Evolutionary conservation across 257 asterid species (phyloP), one percentile per base, ranked within the genome.

Genomic region (Leonotis leonurus): DNA sequence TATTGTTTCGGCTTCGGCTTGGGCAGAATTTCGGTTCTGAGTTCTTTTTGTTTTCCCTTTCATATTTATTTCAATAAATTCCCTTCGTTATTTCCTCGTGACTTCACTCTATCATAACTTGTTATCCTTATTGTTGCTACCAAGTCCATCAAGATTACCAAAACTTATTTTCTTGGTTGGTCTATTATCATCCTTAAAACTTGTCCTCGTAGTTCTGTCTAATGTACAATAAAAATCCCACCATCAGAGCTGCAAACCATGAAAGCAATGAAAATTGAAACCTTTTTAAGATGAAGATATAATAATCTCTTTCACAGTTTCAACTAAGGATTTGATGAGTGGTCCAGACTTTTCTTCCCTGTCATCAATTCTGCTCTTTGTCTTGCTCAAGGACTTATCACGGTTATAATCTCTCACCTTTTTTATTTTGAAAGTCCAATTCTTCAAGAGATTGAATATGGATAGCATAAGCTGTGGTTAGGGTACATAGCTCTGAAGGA

Each of bases 391-490:
- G 53, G 78, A 58, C 75, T 17, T 73, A 49, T 75, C 80, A 32
- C 32, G 72, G 46, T 62, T 73, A 37, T 41, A 64, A 44, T 40
- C 24, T 48, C 45, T 54, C 50, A 64, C 75, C 43, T 56, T 68
- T n/a, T 41, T 48, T 52, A 53, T 69, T 76, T 53, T 51, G 50
- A 1, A 8, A 9, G 18, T 69, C 63, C 52, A 84, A 69, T 68
- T 81, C 89, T 68, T 92, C 89, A 3, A 83, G 81, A 13, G 89
- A 74, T 65, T 80, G 80, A 64, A 92, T 65, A 27, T 80, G 80
- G 69, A 92, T 65, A 24, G 98, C 98, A 60, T 70, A 83, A 52
- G 98, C 98, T 56, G 95, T 88, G 14, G 95, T 95, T 12, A 39
- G 18, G n/a, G n/a, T n/a, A n/a, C 20, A 6, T 71, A 71, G 90